Evolutionary conservation across 495 filamentous ascomycete genomes (phyloP), one percentile per base, ranked within the genome.

Genomic region (Tuber aestivum): DNA sequence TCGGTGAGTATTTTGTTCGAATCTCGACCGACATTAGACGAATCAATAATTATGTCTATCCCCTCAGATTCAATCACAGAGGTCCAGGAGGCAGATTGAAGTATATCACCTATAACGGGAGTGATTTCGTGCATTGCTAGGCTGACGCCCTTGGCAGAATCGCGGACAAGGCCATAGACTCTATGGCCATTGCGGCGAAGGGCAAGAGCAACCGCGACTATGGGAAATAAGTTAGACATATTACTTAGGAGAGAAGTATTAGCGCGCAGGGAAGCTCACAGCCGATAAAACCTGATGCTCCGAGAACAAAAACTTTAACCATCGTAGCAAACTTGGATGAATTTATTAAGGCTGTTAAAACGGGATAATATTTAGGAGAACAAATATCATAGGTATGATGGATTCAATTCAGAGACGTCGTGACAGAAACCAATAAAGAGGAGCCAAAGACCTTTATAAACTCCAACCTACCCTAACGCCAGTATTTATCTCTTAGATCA

Each of bases 41-140:
- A 65, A 65, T 65, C 56, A 65, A 65, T 32, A 7, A 65, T 35
- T 10, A 65, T 27, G 14, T 65, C 56, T 65, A 65, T 65, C 56
- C 56, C 56, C 27, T 65, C 56, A 4, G 27, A 65, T 18, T 73
- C 35, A 27, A 65, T n/a, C 27, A 73, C 41, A 1, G 16, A 56
- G 40, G 72, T 37, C 72, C 72, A 73, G 72, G 32, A 38, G n/a
- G 48, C 21, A 35, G 69, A 70, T 65, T 41, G 72, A 56, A 70
- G 32, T 68, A 72, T 69, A 70, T 50, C 65, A 84, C 87, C 72
- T 85, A 89, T 86, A 69, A 89, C 84, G 74, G 87, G 87, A 78
- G 89, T 85, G 72, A 89, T 81, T 75, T 89, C 87, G 50, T 83
- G 85, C 76, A 88, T 87, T 71, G 88, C 48, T 12, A 73, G 44